Evolutionary conservation across 192 early-diverging fungal species (phyloP), one percentile per base, ranked within the genome.

Genomic region (Backusella luteola): DNA sequence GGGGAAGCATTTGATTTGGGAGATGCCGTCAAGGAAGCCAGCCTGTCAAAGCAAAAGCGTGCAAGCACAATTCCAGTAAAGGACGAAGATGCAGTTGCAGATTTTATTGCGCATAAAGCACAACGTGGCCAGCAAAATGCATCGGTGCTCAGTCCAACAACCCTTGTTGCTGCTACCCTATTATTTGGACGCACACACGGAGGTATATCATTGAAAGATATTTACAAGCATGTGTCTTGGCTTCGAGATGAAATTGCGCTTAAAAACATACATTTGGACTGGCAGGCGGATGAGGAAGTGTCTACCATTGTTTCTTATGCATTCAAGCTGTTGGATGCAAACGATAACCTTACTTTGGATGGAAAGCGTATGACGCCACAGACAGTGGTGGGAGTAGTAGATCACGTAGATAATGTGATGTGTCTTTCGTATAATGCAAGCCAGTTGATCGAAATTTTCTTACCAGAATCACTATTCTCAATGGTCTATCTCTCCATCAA

Each of bases 381-480:
- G 23, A 80, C 79, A 0, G 70, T 44, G 9, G 63, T 84, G 17
- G 66, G 82, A 15, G 73, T 78, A 1, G 74, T 78, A 21, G 82
- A 84, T 8, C 82, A 84, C 66, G 78, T 79, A 19, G 82, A 84
- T 38, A 84, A 84, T 66, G 73, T 84, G 0, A 78, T 84, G 73
- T 73, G 76, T 32, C 52, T 84, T 34, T 80, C 79, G 14, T 84
- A 84, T 63, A 80, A 56, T 49, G 82, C 82, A 68, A 84, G 76
- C 36, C 82, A 84, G 68, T 69, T 78, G n/a, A 46, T 81, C 19
- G 76, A 80, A 38, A 77, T 78, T 11, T 70, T 80, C 35, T 53
- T 84, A 11, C 76, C 82, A 8, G 79, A 84, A 38, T 67, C 82
- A 26, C 35, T 84, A 14, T 46, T 80, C 4, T 69, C 78, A 0